These are phyloP conservation scores for Fusarium agapanthi DNA, from an alignment of 2,329 filamentous ascomycete species.

Conservation along the genomic window DNA sequence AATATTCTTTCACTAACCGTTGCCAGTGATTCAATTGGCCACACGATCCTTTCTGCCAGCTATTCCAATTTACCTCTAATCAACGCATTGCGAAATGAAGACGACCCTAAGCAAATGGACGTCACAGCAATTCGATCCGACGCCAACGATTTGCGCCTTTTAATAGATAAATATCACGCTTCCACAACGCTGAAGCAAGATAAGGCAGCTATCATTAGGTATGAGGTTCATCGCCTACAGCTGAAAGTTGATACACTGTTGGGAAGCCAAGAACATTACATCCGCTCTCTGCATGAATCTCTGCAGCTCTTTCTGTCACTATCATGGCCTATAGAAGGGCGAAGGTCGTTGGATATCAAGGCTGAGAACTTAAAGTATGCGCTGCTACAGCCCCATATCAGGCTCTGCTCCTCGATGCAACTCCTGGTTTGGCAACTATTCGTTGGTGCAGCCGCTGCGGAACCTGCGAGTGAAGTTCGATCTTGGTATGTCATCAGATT, in stretches of 20 bases:
- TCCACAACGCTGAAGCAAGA: not conserved
- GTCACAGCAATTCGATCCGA: not conserved
- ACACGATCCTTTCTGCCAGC: not conserved
- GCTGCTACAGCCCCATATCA: slow-evolving; percentile 9
- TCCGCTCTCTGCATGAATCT: slow-evolving; percentile 14
- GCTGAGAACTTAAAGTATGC: slow-evolving; percentile 10
- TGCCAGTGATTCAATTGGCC: slow-evolving; percentile 17
- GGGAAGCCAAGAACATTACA: slow-evolving; percentile 8
- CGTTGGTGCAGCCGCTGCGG: slow-evolving; percentile 24
- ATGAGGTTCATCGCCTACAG: slow-evolving; percentile 5
- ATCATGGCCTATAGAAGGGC: slow-evolving; percentile 1
- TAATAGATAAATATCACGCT: not conserved
- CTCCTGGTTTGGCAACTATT: slow-evolving; percentile 35
- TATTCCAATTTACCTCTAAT: slow-evolving; percentile 21
- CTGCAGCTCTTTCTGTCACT: slow-evolving; percentile 14
- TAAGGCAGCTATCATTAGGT: not conserved
- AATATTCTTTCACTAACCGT: fast-evolving
- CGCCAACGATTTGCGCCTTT: not conserved
- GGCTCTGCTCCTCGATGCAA: slow-evolving; percentile 28
- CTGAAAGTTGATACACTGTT: slow-evolving; percentile 7
- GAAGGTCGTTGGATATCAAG: not conserved
- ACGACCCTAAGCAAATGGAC: not conserved
- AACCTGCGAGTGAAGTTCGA: not conserved
- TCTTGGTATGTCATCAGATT: slow-evolving; percentile 12
- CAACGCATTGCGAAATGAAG: slow-evolving; percentile 10